Evolutionary conservation across 352 stramenopile genomes (phyloP).

Genomic region (Phytophthora nicotianae): DNA sequence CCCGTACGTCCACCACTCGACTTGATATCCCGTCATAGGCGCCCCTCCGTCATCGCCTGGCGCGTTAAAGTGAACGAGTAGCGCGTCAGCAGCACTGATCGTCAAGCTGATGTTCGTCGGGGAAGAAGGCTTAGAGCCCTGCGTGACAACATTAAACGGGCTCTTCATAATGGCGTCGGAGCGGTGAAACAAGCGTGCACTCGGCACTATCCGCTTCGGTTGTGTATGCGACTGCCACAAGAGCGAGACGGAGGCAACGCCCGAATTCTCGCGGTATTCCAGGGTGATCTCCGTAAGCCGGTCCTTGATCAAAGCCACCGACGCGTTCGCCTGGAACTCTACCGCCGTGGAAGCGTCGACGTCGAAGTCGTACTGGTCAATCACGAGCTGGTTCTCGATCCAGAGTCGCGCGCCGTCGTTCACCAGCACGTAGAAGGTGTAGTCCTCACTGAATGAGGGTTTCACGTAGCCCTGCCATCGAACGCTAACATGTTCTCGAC

Average conservation of each 20-base stretch:
- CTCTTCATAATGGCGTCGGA: conserved; percentile 60
- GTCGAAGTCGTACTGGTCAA: conserved; percentile 64
- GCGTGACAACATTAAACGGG: conserved; percentile 65
- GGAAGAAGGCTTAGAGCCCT: conserved; percentile 59
- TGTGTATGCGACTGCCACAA: conserved; percentile 92
- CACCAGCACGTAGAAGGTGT: conserved; percentile 84
- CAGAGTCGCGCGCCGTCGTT: conserved; percentile 93
- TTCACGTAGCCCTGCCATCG: conserved; percentile 94
- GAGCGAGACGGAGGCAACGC: conserved; percentile 81
- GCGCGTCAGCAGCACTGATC: conserved; percentile 54
- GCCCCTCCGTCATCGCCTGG: conserved; percentile 89
- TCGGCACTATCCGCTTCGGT: conserved; percentile 84
- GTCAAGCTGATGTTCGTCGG: conserved; percentile 46
- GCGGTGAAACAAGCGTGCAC: conserved; percentile 86
- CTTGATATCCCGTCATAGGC: conserved; percentile 79
- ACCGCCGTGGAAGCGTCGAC: conserved; percentile 31
- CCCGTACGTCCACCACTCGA: conserved; percentile 86
- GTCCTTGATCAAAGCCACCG: conserved; percentile 71
- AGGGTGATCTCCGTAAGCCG: conserved; percentile 88
- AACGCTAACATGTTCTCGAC: conserved; percentile 94
- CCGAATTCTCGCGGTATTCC: conserved; percentile 94
- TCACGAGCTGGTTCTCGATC: conserved; percentile 52
- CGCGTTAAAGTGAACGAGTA: conserved; percentile 87
- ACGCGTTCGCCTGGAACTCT: conserved; percentile 45
- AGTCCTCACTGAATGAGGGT: conserved; percentile 89